Evolutionary conservation across 2,329 filamentous ascomycete genomes (phyloP).

Genomic region (Huntiella decipiens): DNA sequence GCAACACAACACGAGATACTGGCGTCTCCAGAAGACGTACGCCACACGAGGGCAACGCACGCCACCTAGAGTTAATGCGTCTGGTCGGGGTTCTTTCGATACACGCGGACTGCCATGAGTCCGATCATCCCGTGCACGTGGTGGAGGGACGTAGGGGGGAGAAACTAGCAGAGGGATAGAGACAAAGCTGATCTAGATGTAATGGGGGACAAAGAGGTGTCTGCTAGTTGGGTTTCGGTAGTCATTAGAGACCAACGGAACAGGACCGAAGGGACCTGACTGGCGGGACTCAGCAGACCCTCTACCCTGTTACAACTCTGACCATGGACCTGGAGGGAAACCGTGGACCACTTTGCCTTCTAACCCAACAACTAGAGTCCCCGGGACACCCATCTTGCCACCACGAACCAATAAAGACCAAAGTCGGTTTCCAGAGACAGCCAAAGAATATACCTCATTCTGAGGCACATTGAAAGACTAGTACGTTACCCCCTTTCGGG

Average conservation of each 20-base stretch:
- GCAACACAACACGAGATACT: conserved; percentile 15
- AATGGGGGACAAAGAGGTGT: conserved; percentile 17
- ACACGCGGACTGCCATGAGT: conserved; percentile 16
- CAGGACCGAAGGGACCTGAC: background rate
- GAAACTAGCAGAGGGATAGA: background rate
- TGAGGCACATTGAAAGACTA: conserved; percentile 57
- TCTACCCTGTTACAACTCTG: background rate
- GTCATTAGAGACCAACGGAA: background rate
- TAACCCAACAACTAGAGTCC: background rate
- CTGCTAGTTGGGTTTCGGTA: background rate
- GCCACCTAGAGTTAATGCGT: conserved; percentile 35
- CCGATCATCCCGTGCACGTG: conserved; percentile 12
- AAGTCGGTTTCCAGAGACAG: conserved; percentile 44
- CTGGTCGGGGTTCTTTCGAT: conserved; percentile 35
- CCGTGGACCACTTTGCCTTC: background rate
- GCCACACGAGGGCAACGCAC: conserved; percentile 19
- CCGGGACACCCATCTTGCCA: conserved; percentile 7
- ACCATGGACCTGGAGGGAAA: background rate
- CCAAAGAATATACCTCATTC: conserved; percentile 55
- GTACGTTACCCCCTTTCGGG: conserved; percentile 44
- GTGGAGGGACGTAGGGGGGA: background rate
- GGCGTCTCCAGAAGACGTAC: conserved; percentile 28
- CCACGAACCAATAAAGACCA: conserved; percentile 24
- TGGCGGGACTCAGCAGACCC: conserved; percentile 1
- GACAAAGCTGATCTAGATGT: background rate